Percentiles rank a stretch among this genome's conserved stretches.
Evolutionary conservation across 306 rosid genomes (phyloP).

Genomic region (Astragalus membranaceus): DNA sequence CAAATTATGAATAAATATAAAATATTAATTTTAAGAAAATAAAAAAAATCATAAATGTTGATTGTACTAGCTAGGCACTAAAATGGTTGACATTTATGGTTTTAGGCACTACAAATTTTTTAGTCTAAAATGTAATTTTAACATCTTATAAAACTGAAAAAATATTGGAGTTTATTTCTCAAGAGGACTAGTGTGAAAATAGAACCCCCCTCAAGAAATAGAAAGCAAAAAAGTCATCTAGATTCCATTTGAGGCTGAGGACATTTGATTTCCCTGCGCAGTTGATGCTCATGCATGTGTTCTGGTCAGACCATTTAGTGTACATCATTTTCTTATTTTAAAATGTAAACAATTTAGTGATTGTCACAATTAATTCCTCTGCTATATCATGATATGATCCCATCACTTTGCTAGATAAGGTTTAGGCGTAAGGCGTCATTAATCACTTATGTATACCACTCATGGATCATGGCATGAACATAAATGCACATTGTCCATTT

Average conservation of each 20-base stretch:
- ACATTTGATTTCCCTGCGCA: conserved; percentile 15
- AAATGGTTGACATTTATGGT: not conserved
- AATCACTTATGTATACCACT: not conserved
- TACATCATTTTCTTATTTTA: conserved; percentile 13
- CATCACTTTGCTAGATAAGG: conserved; percentile 23
- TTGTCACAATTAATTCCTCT: conserved; percentile 7
- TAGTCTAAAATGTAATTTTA: not conserved
- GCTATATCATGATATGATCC: conserved; percentile 10
- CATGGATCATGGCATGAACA: conserved; percentile 6
- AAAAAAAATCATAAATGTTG: no score
- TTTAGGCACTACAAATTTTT: not conserved
- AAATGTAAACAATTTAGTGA: not conserved
- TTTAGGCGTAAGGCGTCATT: not conserved
- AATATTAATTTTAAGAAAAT: no score
- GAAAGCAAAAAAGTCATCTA: not conserved
- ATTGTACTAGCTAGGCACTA: no score
- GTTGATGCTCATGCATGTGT: conserved; percentile 34
- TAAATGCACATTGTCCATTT: not conserved
- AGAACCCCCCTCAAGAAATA: not conserved
- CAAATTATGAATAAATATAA: no score
- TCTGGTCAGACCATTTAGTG: conserved; percentile 23
- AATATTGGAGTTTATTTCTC: not conserved
- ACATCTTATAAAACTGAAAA: not conserved
- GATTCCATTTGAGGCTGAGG: conserved; percentile 24
- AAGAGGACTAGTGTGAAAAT: not conserved